phyloP scores from a whole-genome alignment of 2,329 filamentous ascomycete species.

The Erysiphe pulchra region DNA sequence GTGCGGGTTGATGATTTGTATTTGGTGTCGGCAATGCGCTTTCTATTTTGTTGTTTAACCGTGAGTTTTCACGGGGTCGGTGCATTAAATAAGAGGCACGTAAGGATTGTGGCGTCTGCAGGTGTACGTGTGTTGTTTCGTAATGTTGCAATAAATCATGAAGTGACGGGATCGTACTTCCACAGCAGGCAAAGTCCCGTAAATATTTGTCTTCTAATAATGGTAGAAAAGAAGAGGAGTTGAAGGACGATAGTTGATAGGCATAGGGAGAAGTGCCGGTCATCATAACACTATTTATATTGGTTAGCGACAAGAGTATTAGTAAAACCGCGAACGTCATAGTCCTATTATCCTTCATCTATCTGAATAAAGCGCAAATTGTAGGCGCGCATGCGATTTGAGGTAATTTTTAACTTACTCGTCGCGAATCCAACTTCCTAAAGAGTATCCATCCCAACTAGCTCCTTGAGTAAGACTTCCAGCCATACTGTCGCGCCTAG shows the following conservation, averaged over 20 bases:
- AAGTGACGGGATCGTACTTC: slow-evolving; percentile 64
- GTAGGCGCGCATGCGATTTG: no score
- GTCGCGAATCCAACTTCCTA: slow-evolving; percentile 90
- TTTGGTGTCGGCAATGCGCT: not conserved
- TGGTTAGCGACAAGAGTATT: not conserved
- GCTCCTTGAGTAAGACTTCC: slow-evolving; percentile 53
- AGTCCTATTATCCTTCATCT: no score
- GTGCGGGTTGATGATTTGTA: no score
- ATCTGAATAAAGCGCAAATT: no score
- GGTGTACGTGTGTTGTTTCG: slow-evolving; percentile 73
- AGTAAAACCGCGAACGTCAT: no score
- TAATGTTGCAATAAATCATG: slow-evolving; percentile 94
- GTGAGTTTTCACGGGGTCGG: not conserved
- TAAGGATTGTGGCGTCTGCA: slow-evolving; percentile 20
- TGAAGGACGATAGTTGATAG: slow-evolving; percentile 78
- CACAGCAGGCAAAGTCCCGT: slow-evolving; percentile 91
- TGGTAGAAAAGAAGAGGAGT: slow-evolving; percentile 87
- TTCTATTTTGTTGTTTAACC: not conserved
- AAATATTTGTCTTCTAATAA: slow-evolving; percentile 96
- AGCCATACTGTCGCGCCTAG: slow-evolving; percentile 33
- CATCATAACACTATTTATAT: slow-evolving; percentile 57
- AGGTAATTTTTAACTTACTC: slow-evolving; percentile 42
- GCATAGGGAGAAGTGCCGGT: slow-evolving; percentile 82
- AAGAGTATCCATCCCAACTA: slow-evolving; percentile 91
- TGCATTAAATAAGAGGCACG: not conserved